Conservation (phyloP, 768 basidiomycete genomes). For the Lactarius psammicola region DNA sequence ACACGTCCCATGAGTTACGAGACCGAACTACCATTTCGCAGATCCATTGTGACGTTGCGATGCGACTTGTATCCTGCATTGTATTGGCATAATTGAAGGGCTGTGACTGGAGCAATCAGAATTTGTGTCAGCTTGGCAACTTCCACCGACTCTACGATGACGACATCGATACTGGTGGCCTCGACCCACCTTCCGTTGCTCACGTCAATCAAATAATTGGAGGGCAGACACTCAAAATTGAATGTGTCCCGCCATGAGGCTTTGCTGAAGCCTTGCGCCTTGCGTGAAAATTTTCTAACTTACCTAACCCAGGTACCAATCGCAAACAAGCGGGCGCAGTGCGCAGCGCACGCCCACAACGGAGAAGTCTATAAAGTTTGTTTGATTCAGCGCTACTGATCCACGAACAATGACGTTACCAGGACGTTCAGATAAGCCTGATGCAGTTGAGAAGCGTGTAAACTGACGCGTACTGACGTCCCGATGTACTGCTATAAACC, state of each 20-base stretch:
- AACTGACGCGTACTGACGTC: background rate
- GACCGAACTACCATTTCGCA: background rate
- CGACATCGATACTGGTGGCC: background rate
- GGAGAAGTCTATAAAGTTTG: background rate
- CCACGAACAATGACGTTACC: background rate
- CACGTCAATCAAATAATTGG: background rate
- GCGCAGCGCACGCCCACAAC: background rate
- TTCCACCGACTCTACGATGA: background rate
- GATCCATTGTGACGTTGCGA: background rate
- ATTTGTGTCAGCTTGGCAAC: background rate
- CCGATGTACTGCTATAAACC: background rate
- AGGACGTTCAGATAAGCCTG: background rate
- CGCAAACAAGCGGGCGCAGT: background rate
- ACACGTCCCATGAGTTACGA: background rate
- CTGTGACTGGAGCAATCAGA: background rate
- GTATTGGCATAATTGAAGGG: background rate
- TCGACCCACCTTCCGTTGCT: background rate
- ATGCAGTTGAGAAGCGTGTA: background rate
- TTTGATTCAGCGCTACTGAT: background rate
- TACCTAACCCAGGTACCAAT: background rate
- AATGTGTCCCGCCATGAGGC: too few species aligned
- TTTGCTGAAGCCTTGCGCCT: too few species aligned
- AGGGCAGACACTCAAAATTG: too few species aligned
- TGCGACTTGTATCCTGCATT: background rate
- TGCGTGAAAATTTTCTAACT: background rate